A percentile compares a stretch with the other conserved stretches of the same genome.
Evolutionary conservation across 371 early-diverging fungal genomes (phyloP).

Genomic region (Lichtheimia hyalospora): DNA sequence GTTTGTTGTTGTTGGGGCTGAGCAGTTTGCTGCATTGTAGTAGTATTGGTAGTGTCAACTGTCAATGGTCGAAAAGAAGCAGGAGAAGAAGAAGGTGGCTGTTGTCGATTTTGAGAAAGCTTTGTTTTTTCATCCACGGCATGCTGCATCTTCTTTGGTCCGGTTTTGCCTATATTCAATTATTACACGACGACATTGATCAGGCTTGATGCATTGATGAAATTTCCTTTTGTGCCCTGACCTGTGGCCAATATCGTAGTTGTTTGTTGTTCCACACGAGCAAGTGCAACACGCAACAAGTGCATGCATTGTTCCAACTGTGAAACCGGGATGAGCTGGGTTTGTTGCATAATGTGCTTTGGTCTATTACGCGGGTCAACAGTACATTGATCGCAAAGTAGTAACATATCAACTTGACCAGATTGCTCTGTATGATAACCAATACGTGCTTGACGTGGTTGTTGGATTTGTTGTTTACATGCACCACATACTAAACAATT

Average conservation of each 20-base stretch:
- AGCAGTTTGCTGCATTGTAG: neutral
- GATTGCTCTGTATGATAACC: neutral
- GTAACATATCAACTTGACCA: neutral
- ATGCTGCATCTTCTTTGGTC: conserved; percentile 2
- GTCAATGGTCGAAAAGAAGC: neutral
- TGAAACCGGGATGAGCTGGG: conserved; percentile 57
- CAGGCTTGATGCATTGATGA: too few relatives aligned
- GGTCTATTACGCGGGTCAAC: conserved; percentile 16
- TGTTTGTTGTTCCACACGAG: conserved; percentile 58
- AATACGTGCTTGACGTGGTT: conserved; percentile 47
- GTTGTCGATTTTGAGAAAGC: conserved; percentile 5
- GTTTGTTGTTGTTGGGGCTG: too few relatives aligned
- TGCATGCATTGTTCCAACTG: conserved; percentile 86
- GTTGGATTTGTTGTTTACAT: conserved; percentile 49
- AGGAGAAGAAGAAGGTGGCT: conserved; percentile 11
- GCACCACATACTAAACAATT: conserved; percentile 69
- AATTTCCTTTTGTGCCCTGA: too few relatives aligned
- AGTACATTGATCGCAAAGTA: conserved; percentile 42
- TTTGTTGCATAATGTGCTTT: conserved; percentile 51
- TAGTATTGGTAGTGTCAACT: neutral
- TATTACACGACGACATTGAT: too few relatives aligned
- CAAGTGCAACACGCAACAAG: conserved; percentile 75
- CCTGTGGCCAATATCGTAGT: too few relatives aligned
- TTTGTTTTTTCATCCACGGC: neutral
- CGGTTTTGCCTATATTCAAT: too few relatives aligned